These are phyloP conservation scores for Umbelopsis sp. DNA, from an alignment of 371 early-diverging fungal species.

Conservation along the genomic window DNA sequence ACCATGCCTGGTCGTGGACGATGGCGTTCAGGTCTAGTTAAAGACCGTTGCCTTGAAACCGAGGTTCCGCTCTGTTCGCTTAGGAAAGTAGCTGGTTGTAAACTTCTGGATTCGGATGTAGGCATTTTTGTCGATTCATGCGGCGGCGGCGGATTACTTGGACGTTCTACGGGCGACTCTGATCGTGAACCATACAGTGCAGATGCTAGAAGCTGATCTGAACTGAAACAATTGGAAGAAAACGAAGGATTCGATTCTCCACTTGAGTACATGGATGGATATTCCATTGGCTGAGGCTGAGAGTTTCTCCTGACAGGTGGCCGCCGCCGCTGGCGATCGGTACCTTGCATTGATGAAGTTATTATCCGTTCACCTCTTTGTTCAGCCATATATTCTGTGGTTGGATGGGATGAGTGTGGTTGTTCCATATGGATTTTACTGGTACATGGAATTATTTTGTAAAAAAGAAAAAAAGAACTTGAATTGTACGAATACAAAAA, in stretches of 20 bases:
- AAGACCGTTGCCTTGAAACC: slow-evolving; percentile 26
- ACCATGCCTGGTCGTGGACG: slow-evolving; percentile 45
- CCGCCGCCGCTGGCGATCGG: background rate
- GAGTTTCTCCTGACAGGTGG: background rate
- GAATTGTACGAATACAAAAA: background rate
- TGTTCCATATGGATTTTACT: background rate
- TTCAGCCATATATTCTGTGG: background rate
- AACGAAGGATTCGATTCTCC: slow-evolving; percentile 10
- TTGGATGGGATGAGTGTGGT: background rate
- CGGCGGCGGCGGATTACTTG: slow-evolving; percentile 2
- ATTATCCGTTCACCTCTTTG: background rate
- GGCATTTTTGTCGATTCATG: background rate
- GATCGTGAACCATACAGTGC: slow-evolving; percentile 4
- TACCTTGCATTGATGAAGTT: background rate
- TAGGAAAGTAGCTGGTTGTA: background rate
- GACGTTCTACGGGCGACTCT: background rate
- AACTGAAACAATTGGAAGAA: slow-evolving; percentile 7
- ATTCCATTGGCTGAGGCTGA: background rate
- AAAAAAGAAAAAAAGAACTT: background rate
- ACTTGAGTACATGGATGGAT: slow-evolving; percentile 1
- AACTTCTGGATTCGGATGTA: background rate
- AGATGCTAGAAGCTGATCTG: slow-evolving; percentile 4
- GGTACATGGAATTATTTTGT: background rate
- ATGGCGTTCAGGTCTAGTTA: slow-evolving; percentile 51
- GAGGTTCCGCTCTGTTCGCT: background rate